Percentiles rank a stretch among this genome's conserved stretches.
These are phyloP conservation scores for Macrolepiota albuminosa DNA, from an alignment of 768 basidiomycete genomes.

Conservation along the genomic window DNA sequence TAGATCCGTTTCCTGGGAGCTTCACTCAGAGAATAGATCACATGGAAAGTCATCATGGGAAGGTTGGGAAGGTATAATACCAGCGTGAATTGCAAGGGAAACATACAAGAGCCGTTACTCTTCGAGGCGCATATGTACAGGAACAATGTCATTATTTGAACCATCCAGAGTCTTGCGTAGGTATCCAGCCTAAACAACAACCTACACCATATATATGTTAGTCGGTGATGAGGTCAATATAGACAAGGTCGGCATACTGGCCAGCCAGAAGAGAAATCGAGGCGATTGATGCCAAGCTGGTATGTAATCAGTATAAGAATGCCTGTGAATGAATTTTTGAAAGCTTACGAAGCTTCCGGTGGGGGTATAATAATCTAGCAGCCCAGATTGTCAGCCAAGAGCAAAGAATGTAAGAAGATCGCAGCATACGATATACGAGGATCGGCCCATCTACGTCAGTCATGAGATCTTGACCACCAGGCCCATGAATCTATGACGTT, in stretches of 20 bases:
- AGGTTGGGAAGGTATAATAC: not conserved
- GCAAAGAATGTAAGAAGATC: not conserved
- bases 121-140: not conserved
- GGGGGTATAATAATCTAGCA: conserved; percentile 46
- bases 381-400: not conserved
- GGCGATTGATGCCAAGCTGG: conserved; percentile 41
- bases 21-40: not conserved
- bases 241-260: conserved; percentile 27
- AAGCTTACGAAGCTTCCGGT: conserved; percentile 36
- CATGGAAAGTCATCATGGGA: not conserved
- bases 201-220: not conserved
- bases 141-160: not conserved
- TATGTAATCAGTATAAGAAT: not conserved
- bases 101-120: not conserved
- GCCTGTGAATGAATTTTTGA: not conserved
- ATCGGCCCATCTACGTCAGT: conserved; percentile 40
- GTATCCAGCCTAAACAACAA: not conserved
- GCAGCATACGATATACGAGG: conserved; percentile 44
- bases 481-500: conserved; percentile 38
- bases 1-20: not conserved
- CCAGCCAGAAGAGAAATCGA: conserved; percentile 48
- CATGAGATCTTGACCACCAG: conserved; percentile 51
- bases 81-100: not conserved
- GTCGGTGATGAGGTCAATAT: not conserved
- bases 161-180: not conserved